phyloP scores from a whole-genome alignment of 2,329 filamentous ascomycete species.

The Colletotrichum incanum region DNA sequence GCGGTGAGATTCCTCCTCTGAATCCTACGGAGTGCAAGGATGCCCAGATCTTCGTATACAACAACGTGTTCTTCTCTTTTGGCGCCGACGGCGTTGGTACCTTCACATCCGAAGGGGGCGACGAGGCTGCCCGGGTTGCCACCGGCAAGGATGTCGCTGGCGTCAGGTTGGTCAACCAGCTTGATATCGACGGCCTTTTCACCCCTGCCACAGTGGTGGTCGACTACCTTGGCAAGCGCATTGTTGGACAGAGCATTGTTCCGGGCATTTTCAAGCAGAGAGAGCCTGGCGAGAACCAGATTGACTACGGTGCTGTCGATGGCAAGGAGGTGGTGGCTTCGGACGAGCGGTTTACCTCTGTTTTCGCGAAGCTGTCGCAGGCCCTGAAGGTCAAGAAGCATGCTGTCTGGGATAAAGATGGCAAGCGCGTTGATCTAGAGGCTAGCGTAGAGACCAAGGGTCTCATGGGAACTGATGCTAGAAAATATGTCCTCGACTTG shows the following conservation, averaged over 20 bases:
- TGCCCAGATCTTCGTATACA: slow-evolving; percentile 99
- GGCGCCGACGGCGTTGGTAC: slow-evolving; percentile 97
- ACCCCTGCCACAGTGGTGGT: slow-evolving; percentile 97
- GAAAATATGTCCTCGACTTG: slow-evolving; percentile 97
- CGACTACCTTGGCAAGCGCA: slow-evolving; percentile 96
- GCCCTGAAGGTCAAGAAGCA: slow-evolving; percentile 94
- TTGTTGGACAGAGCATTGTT: slow-evolving; percentile 98
- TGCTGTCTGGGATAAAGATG: slow-evolving; percentile 97
- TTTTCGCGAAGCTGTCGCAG: slow-evolving; percentile 93
- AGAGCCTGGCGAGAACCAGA: slow-evolving; percentile 97
- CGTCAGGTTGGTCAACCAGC: slow-evolving; percentile 95
- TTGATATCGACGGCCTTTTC: slow-evolving; percentile 95
- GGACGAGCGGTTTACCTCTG: slow-evolving; percentile 85
- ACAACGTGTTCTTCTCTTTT: slow-evolving; percentile 99
- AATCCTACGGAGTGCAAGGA: slow-evolving; percentile 95
- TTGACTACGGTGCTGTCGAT: slow-evolving; percentile 98
- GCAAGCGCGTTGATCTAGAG: slow-evolving; percentile 90
- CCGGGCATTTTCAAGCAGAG: slow-evolving; percentile 99
- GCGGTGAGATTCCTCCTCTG: slow-evolving; percentile 91
- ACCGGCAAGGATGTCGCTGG: slow-evolving; percentile 97
- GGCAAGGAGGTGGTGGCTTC: slow-evolving; percentile 95
- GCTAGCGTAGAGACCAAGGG: slow-evolving; percentile 98
- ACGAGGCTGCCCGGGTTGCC: slow-evolving; percentile 95
- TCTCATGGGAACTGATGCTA: slow-evolving; percentile 93
- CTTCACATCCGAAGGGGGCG: slow-evolving; percentile 95